phyloP scores from a whole-genome alignment of 2,329 filamentous ascomycete species.

The Neopestalotiopsis sp. region DNA sequence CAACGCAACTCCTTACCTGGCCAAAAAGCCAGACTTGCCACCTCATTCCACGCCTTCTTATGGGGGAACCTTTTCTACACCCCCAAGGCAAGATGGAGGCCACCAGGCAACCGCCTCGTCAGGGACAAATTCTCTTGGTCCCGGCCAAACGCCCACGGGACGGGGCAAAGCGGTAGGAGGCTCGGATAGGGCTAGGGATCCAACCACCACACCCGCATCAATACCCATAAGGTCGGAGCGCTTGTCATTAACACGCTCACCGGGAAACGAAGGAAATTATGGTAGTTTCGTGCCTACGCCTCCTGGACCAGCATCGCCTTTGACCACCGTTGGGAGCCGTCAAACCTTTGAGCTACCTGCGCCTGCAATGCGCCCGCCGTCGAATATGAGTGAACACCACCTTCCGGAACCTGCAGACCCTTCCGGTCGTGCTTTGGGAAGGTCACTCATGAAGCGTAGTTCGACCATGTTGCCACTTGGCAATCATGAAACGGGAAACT shows the following conservation, averaged over 20 bases:
- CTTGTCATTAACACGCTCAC: constrained; percentile 45
- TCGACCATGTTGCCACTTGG: constrained; percentile 36
- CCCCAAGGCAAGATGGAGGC: constrained; percentile 27
- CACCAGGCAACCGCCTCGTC: constrained; percentile 20
- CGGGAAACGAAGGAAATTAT: constrained; percentile 51
- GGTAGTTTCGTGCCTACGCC: constrained; percentile 58
- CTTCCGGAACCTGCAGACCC: constrained; percentile 23
- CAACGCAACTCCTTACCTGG: constrained; percentile 54
- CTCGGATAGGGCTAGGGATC: constrained; percentile 23
- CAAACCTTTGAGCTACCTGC: constrained; percentile 58
- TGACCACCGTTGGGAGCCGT: constrained; percentile 32
- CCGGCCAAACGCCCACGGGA: constrained; percentile 34
- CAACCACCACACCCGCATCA: constrained; percentile 24
- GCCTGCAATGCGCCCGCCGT: constrained; percentile 54
- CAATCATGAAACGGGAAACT: background rate
- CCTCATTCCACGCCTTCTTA: constrained; percentile 39
- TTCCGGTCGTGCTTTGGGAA: constrained; percentile 27
- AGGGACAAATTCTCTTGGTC: constrained; percentile 30
- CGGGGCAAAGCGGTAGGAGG: constrained; percentile 12
- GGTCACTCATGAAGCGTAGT: constrained; percentile 41
- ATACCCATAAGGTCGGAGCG: constrained; percentile 40
- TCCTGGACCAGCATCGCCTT: constrained; percentile 29
- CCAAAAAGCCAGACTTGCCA: constrained; percentile 37
- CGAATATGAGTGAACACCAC: constrained; percentile 31
- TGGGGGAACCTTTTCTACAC: constrained; percentile 33